phyloP scores from a whole-genome alignment of 352 stramenopile species.

The Aphanomyces invadans region DNA sequence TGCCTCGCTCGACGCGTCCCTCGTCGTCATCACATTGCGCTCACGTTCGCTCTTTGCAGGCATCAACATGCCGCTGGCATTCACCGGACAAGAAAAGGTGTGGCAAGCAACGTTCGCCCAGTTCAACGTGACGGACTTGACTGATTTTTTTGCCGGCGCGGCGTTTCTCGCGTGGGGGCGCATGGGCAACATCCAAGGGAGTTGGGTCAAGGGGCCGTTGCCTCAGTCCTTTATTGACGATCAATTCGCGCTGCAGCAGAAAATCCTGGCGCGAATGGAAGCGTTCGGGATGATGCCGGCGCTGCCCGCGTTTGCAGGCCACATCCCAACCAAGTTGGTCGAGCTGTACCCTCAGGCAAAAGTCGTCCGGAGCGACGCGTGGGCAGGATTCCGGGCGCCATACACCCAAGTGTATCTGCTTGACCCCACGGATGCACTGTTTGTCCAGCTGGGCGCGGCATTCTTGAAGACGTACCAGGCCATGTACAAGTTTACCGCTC shows the following conservation, averaged over 20 bases:
- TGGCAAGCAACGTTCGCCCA: conserved; percentile 75
- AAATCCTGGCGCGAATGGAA: conserved; percentile 72
- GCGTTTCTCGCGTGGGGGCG: conserved; percentile 86
- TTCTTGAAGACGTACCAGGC: conserved; percentile 61
- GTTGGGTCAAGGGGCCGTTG: conserved; percentile 74
- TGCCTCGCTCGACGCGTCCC: too few relatives aligned
- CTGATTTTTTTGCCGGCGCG: conserved; percentile 83
- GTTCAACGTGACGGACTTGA: conserved; percentile 73
- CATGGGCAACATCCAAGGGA: conserved; percentile 84
- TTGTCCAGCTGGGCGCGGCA: conserved; percentile 59
- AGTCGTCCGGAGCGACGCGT: conserved; percentile 68
- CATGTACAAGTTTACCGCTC: conserved; percentile 62
- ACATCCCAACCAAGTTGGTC: conserved; percentile 79
- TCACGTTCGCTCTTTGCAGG: conserved; percentile 29
- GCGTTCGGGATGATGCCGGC: conserved; percentile 83
- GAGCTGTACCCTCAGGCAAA: conserved; percentile 64
- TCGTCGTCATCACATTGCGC: too few relatives aligned
- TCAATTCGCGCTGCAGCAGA: conserved; percentile 64
- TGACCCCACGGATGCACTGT: conserved; percentile 69
- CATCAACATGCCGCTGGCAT: conserved; percentile 88
- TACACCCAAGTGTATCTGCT: conserved; percentile 77
- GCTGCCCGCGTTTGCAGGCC: conserved; percentile 79
- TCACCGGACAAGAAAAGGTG: conserved; percentile 84
- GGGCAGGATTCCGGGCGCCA: conserved; percentile 61
- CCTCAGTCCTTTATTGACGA: conserved; percentile 76